These are phyloP conservation scores for Ascochyta viciae-villosae DNA, from an alignment of 2,329 filamentous ascomycete genomes.

Conservation along the genomic window DNA sequence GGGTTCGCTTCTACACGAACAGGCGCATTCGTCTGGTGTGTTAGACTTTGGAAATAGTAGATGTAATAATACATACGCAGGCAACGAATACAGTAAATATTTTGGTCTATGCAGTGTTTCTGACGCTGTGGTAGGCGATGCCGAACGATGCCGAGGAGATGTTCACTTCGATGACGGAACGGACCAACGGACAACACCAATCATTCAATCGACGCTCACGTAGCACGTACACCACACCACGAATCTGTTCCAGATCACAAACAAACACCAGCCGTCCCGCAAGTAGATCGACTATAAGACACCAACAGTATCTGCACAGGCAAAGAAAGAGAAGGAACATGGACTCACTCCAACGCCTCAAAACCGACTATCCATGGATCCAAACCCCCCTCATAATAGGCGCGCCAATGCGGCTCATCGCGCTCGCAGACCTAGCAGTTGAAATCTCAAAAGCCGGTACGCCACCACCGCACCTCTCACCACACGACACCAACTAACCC, in stretches of 20 bases:
- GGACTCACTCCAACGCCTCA: conserved; percentile 19
- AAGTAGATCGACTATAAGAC: too few species aligned
- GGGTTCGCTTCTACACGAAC: conserved; percentile 15
- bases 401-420: conserved; percentile 74
- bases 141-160: conserved; percentile 16
- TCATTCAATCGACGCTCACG: too few species aligned
- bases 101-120: neutral
- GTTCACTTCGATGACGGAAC: conserved; percentile 9
- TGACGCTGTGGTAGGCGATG: too few species aligned
- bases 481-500: neutral
- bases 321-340: neutral
- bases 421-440: conserved; percentile 63
- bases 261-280: too few species aligned
- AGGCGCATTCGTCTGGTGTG: conserved; percentile 8
- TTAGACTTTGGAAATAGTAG: conserved; percentile 19
- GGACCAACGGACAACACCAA: neutral
- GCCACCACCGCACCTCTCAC: too few species aligned
- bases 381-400: conserved; percentile 63
- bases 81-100: neutral
- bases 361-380: conserved; percentile 64
- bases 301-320: neutral
- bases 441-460: conserved; percentile 64
- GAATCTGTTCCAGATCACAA: too few species aligned
- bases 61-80: conserved; percentile 9
- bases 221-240: too few species aligned